Conservation (phyloP, 2,329 filamentous ascomycete genomes). For the Cladophialophora carrionii region DNA sequence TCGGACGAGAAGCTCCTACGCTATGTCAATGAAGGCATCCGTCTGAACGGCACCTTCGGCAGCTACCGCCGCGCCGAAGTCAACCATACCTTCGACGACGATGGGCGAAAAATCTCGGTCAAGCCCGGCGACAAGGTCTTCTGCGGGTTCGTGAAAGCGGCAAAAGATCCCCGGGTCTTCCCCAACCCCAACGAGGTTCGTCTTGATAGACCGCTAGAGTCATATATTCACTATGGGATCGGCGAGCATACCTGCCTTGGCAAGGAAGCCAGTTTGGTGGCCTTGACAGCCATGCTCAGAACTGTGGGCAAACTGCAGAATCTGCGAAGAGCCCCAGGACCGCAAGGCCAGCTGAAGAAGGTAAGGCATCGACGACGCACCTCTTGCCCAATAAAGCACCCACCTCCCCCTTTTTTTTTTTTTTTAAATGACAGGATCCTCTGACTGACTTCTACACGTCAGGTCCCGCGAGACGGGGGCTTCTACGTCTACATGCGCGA, state of each 20-base stretch:
- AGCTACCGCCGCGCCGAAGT: conserved; percentile 61
- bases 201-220: conserved; percentile 64
- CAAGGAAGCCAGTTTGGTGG: conserved; percentile 62
- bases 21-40: conserved; percentile 72
- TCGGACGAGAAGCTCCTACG: conserved; percentile 67
- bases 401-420: no score
- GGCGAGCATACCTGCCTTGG: conserved; percentile 68
- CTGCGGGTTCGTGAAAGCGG: conserved; percentile 63
- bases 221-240: conserved; percentile 67
- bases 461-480: conserved; percentile 57
- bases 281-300: conserved; percentile 69
- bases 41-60: conserved; percentile 66
- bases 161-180: conserved; percentile 62
- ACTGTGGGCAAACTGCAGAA: conserved; percentile 65
- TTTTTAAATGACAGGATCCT: neutral
- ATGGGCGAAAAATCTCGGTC: conserved; percentile 54
- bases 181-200: conserved; percentile 64
- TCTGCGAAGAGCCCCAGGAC: conserved; percentile 63
- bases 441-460: neutral
- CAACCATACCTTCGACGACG: conserved; percentile 55
- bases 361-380: conserved; percentile 15
- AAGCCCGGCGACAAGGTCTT: conserved; percentile 64
- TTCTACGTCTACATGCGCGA: conserved; percentile 67
- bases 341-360: conserved; percentile 70
- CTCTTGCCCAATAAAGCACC: neutral